A percentile compares a stretch with the other conserved stretches of the same genome.
These are phyloP conservation scores for Spathaspora jeffriesii DNA, from an alignment of 1,139 yeast species.

Conservation along the genomic window DNA sequence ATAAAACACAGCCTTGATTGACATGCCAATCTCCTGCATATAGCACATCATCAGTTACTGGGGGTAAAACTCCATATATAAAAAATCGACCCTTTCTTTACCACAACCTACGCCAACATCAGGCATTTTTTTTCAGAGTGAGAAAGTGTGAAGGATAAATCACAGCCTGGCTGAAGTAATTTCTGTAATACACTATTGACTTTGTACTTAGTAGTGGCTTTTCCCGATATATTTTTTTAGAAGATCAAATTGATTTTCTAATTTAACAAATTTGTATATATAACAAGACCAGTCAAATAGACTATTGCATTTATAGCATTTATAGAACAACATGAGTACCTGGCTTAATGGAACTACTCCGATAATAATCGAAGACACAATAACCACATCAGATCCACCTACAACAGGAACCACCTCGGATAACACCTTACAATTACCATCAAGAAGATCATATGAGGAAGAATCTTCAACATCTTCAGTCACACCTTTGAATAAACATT, in stretches of 20 bases:
- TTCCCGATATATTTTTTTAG: too few species aligned
- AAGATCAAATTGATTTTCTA: too few species aligned
- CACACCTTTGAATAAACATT: slow-evolving; percentile 13
- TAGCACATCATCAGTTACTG: not conserved
- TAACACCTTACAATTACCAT: slow-evolving; percentile 8
- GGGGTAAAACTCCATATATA: not conserved
- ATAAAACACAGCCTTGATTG: slow-evolving; percentile 1
- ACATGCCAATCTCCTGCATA: slow-evolving; percentile 1
- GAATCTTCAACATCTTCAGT: slow-evolving; percentile 13
- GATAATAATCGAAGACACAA: not conserved
- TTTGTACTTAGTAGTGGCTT: too few species aligned
- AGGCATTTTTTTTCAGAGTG: too few species aligned
- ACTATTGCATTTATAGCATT: not conserved
- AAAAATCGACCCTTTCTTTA: not conserved
- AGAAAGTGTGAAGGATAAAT: too few species aligned
- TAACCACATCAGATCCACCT: not conserved
- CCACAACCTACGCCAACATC: too few species aligned
- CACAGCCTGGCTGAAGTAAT: too few species aligned
- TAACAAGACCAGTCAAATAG: too few species aligned
- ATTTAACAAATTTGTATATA: too few species aligned
- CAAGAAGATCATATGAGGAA: slow-evolving; percentile 12
- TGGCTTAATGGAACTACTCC: not conserved
- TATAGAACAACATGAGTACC: not conserved
- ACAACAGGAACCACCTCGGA: not conserved
- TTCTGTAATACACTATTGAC: too few species aligned